A percentile compares a stretch with the other conserved stretches of the same genome.
Evolutionary conservation across 257 asterid genomes (phyloP).

Genomic region (Lycium ferocissimum): DNA sequence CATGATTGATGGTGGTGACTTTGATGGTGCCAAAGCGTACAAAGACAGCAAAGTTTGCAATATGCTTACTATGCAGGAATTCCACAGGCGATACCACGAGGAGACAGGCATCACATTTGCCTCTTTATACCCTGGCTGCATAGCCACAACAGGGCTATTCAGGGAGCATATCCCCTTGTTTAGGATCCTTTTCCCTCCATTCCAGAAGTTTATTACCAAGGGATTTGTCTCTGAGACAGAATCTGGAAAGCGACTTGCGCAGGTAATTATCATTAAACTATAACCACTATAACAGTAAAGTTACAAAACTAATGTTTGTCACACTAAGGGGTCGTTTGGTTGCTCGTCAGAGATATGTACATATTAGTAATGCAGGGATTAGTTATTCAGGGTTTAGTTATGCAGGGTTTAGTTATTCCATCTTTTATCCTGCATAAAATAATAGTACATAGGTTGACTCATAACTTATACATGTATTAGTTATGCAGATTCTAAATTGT

Average conservation of each 20-base stretch:
- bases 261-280: constrained; percentile 45
- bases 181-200: constrained; percentile 85
- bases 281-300: background rate
- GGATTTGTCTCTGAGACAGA: constrained; percentile 92
- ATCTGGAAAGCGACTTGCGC: constrained; percentile 90
- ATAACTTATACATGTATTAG: no score
- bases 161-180: constrained; percentile 90
- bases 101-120: constrained; percentile 90
- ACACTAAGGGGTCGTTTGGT: background rate
- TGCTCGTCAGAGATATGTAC: no score
- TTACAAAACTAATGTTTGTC: background rate
- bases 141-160: constrained; percentile 90
- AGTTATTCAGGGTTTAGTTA: no score
- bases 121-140: constrained; percentile 94
- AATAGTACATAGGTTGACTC: no score
- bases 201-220: constrained; percentile 90
- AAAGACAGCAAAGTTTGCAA: constrained; percentile 98
- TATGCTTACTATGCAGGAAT: constrained; percentile 96
- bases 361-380: no score
- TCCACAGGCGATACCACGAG: constrained; percentile 86
- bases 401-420: no score
- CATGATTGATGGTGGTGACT: constrained; percentile 90
- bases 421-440: no score
- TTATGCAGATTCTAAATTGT: no score
- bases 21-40: constrained; percentile 96